Evolutionary conservation across 2,329 filamentous ascomycete species (phyloP).

Genomic region (Fusarium musae): DNA sequence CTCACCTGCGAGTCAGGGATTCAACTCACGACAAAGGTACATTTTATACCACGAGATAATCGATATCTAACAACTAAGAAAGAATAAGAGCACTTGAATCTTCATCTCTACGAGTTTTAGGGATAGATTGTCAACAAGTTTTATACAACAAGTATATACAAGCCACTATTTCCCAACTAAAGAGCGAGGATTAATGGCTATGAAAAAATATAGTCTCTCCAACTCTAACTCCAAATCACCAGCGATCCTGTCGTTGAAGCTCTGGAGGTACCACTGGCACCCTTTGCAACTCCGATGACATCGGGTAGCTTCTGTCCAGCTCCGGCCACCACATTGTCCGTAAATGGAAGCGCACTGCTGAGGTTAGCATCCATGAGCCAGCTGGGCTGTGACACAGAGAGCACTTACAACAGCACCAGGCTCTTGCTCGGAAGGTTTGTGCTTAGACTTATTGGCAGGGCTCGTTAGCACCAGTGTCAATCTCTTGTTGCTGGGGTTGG

Average conservation of each 20-base stretch:
- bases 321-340: constrained; percentile 40
- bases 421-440: background rate
- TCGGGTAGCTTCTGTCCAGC: constrained; percentile 41
- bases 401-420: constrained; percentile 12
- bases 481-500: constrained; percentile 13
- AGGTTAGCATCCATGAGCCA: background rate
- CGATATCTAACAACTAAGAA: too few relatives aligned
- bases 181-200: constrained; percentile 40
- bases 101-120: background rate
- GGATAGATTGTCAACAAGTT: background rate
- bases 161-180: background rate
- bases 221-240: background rate
- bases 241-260: constrained; percentile 4
- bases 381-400: background rate
- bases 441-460: constrained; percentile 19
- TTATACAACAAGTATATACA: constrained; percentile 19
- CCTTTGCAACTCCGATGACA: constrained; percentile 39
- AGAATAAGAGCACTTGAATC: too few relatives aligned
- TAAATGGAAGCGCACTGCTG: constrained; percentile 35
- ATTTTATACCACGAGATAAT: too few relatives aligned
- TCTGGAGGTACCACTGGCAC: constrained; percentile 43
- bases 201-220: constrained; percentile 21
- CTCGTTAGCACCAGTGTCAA: constrained; percentile 3
- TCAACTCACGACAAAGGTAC: too few relatives aligned
- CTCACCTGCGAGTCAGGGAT: too few relatives aligned